Evolutionary conservation across 2,329 filamentous ascomycete genomes (phyloP), one percentile per base, ranked within the genome.

Genomic region (Dactylellina leptospora): DNA sequence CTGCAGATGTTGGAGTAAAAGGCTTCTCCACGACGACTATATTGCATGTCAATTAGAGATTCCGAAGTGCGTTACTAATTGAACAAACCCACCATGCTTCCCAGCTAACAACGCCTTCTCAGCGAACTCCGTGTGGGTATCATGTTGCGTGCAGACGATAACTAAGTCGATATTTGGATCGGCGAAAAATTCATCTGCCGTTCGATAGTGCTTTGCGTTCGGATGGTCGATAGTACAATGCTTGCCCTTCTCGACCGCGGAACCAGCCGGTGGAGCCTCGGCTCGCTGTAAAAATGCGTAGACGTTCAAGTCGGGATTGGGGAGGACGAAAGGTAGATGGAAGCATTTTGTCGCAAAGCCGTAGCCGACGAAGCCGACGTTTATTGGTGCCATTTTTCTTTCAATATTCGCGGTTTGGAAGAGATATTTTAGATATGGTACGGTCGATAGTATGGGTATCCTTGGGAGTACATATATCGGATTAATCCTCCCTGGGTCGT

Each of bases 341-440:
- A 84, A 85, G 72, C 77, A 80, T 74, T 82, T 83, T 11, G 82
- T 78, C 0, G 83, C 80, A 62, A 81, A 80, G 76, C 83, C 83
- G 56, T 84, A 85, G 73, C 83, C 83, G 38, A 84, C 77, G 48
- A 85, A 76, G 28, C 83, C 83, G 25, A 84, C 80, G 74, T 83
- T 84, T 76, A 84, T 30, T 16, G 68, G 59, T 38, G 59, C 68
- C 68, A 72, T 72, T 36, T 16, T 33, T 30, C 11, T 33, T 22
- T 30, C 28, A 20, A 30, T 30, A 30, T 28, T 28, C 28, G 20
- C 3, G 13, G 9, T 27, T 6, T 28, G 8, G 13, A 16, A 36
- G 36, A 40, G 18, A n/a, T n/a, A n/a, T n/a, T n/a, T n/a, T n/a
- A n/a, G n/a, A n/a, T n/a, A n/a, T n/a, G n/a, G n/a, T n/a, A n/a